Evolutionary conservation across 148 eudicot genomes (phyloP).

Genomic region (Bassia scoparia): DNA sequence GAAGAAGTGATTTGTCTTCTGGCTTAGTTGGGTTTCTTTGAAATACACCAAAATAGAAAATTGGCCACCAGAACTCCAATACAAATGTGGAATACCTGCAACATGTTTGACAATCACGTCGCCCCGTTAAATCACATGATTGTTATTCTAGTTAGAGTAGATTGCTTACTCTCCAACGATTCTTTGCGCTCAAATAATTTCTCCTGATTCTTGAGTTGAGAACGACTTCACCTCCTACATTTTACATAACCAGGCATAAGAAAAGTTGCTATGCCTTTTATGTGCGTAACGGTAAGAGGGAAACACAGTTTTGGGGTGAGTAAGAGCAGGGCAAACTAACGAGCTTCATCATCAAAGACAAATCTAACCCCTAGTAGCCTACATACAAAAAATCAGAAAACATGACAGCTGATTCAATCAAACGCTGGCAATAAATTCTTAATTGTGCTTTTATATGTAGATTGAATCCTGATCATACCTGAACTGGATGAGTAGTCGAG

Average conservation of each 20-base stretch:
- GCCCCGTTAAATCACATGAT: not conserved
- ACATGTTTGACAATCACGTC: not conserved
- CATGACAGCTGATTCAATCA: too few relatives aligned
- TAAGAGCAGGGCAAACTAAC: conserved; percentile 42
- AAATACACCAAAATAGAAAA: conserved; percentile 88
- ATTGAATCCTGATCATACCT: conserved; percentile 47
- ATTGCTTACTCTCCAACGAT: conserved; percentile 95
- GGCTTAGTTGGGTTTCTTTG: conserved; percentile 95
- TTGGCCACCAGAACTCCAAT: conserved; percentile 99
- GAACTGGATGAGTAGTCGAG: conserved; percentile 80
- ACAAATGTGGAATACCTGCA: conserved; percentile 85
- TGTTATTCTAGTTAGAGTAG: not conserved
- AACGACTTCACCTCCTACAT: conserved; percentile 82
- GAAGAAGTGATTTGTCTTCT: conserved; percentile 97
- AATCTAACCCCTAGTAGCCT: conserved; percentile 98
- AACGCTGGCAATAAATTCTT: not conserved
- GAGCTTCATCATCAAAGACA: conserved; percentile 87
- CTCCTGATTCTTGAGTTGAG: conserved; percentile 78
- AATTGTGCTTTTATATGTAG: not conserved
- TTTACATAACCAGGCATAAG: not conserved
- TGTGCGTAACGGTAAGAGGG: not conserved
- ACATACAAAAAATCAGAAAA: conserved; percentile 14
- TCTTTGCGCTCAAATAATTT: conserved; percentile 93
- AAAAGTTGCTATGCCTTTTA: not conserved
- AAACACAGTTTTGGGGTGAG: conserved; percentile 4